phyloP scores from a whole-genome alignment of 164 flowering plant genomes.

The Umbilicus rupestris region DNA sequence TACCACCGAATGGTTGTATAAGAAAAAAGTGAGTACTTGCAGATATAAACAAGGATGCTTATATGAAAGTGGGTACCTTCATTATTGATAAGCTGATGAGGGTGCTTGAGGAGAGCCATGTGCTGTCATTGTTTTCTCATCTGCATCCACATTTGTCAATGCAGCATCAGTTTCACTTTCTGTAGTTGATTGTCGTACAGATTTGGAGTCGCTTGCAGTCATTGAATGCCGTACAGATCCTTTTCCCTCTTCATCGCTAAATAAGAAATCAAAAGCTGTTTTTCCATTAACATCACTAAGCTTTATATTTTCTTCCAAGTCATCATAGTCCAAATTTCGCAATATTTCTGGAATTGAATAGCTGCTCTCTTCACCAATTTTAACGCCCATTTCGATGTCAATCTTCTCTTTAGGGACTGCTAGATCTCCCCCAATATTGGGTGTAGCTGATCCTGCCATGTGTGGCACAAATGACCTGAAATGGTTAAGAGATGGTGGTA shows the following conservation, averaged over 20 bases:
- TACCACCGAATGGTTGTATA: not conserved
- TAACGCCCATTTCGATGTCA: conserved; percentile 58
- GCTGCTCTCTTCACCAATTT: conserved; percentile 20
- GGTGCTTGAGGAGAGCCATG: conserved; percentile 13
- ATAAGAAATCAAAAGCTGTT: conserved; percentile 15
- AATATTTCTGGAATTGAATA: conserved; percentile 52
- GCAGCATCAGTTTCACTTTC: conserved; percentile 1
- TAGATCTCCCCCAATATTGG: conserved; percentile 20
- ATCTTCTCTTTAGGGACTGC: conserved; percentile 47
- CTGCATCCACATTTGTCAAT: not conserved
- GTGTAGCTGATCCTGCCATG: conserved; percentile 21
- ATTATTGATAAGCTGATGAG: conserved; percentile 13
- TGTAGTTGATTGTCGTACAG: not conserved
- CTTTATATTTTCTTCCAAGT: conserved; percentile 27
- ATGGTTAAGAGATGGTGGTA: conserved; percentile 53
- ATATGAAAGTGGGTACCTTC: conserved; percentile 15
- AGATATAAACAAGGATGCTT: not conserved
- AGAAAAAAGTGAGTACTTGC: not conserved
- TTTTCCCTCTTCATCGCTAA: conserved; percentile 25
- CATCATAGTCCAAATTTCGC: conserved; percentile 47
- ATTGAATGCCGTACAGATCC: conserved; percentile 6
- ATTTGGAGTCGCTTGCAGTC: not conserved
- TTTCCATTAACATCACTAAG: not conserved
- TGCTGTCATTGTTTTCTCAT: conserved; percentile 12
- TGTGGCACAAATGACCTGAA: conserved; percentile 47